Conservation (phyloP, 192 early-diverging fungal species). For the Spizellomyces punctatus region DNA sequence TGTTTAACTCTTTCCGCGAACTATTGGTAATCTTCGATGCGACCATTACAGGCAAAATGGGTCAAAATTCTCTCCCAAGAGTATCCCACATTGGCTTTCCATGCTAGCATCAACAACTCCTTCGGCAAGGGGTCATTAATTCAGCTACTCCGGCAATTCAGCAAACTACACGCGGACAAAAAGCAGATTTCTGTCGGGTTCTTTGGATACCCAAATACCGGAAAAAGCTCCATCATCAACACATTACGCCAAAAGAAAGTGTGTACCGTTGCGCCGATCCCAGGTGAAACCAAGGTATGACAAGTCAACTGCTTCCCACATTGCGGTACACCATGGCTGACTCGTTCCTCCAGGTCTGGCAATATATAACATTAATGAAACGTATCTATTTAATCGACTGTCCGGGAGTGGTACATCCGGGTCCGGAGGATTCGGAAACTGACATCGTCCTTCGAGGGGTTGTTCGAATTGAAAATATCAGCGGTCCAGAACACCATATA, state of each 20-base stretch:
- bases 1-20: neutral
- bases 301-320: neutral
- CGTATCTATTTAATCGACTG: conserved; percentile 99
- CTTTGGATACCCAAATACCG: conserved; percentile 97
- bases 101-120: conserved; percentile 97
- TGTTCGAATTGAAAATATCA: conserved; percentile 90
- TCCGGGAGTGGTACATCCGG: conserved; percentile 94
- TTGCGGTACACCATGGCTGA: neutral
- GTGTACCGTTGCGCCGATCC: conserved; percentile 96
- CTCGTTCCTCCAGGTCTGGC: conserved; percentile 76
- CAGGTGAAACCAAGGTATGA: conserved; percentile 89
- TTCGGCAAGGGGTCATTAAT: conserved; percentile 98
- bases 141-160: conserved; percentile 96
- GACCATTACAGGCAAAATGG: conserved; percentile 76
- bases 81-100: conserved; percentile 97
- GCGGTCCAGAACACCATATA: conserved; percentile 88
- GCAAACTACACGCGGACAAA: conserved; percentile 91
- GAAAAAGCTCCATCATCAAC: conserved; percentile 98
- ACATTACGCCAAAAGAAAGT: conserved; percentile 94
- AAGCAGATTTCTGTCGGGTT: conserved; percentile 99
- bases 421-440: conserved; percentile 83
- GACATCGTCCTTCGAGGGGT: conserved; percentile 98
- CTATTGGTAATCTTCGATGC: neutral
- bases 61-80: conserved; percentile 87
- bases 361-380: conserved; percentile 98